Conservation (phyloP, 768 basidiomycete genomes). For the Cyclocybe cylindracea region DNA sequence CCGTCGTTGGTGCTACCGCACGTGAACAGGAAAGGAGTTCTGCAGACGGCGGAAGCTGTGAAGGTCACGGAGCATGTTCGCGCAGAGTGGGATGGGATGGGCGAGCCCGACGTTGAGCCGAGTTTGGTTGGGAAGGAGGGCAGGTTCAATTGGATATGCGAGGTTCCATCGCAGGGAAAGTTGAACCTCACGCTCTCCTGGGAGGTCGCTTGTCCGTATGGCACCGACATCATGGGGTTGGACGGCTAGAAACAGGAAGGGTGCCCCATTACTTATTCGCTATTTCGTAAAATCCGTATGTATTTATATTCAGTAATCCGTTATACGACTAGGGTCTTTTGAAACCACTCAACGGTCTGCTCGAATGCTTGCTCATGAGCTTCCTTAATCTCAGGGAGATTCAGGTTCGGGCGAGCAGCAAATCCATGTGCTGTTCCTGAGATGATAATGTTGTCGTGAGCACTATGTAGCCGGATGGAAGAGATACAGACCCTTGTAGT, state of each 20-base stretch:
- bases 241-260: too few species aligned
- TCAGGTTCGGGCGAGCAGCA: conserved; percentile 38
- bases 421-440: conserved; percentile 46
- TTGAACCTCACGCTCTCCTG: conserved; percentile 19
- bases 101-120: conserved; percentile 25
- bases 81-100: conserved; percentile 40
- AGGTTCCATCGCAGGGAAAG: conserved; percentile 18
- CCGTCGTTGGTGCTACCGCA: conserved; percentile 26
- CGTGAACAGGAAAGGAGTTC: conserved; percentile 11
- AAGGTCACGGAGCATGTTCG: conserved; percentile 25
- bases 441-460: too few species aligned
- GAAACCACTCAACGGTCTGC: conserved; percentile 43
- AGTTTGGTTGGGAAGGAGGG: conserved; percentile 26
- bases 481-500: conserved; percentile 37
- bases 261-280: too few species aligned
- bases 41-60: conserved; percentile 16
- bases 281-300: too few species aligned
- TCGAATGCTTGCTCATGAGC: conserved; percentile 40
- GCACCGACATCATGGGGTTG: conserved; percentile 5
- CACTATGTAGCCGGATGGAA: not conserved
- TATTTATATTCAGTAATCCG: too few species aligned
- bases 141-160: conserved; percentile 22
- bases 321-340: conserved; percentile 22
- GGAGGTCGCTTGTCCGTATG: conserved; percentile 15
- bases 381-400: conserved; percentile 36